Base-by-base conservation (phyloP, 1,284 basidiomycete species). In the Trichosporon coremiiforme region DNA sequence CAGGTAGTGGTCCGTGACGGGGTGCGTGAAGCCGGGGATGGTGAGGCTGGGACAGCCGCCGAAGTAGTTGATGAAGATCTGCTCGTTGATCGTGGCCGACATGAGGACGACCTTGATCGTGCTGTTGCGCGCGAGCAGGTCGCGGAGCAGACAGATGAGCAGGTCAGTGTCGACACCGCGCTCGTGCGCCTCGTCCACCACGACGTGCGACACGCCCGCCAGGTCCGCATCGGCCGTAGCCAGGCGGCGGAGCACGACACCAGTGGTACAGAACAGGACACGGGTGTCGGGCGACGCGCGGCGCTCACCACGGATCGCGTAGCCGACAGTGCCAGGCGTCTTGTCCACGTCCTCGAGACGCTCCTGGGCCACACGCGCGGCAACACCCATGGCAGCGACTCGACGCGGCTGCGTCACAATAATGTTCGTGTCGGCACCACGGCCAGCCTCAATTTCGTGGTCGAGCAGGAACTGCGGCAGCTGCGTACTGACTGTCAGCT, bases 111-210 rank as follows among this genome's bases (percentile, higher is more conserved):
- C 77, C 80, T 92, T 95, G 78, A 98, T 87, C 7, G 82, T 87
- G 47, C 85, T 84, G 76, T 95, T 91, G n/a, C 82, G 86, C 71
- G 85, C 85, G 63, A 98, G 83, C 10, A 97, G 84, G 75, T 94
- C 91, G 71, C 90, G 89, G 33, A 88, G 85, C 78, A 96, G 90
- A n/a, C 97, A 87, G 0, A 98, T 86, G 55, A 98, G 84, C 75
- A 98, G 90, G 81, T 98, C 95, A 13, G 91, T 90, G 76, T 97
- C 94, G 10, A 95, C 88, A 15, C 92, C 93, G 66, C 94, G 88
- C 84, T 96, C 94, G 79, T 96, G 94, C 36, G 92, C 93, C 86
- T 98, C 95, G 77, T 98, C 95, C 13, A 98, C 92, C 62, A 98
- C 86, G 36, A 98, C 87, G 83, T 97, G 95, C 6, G 91, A 91